Conservation (phyloP, 345 rosid genomes). For the Alliaria petiolata region DNA sequence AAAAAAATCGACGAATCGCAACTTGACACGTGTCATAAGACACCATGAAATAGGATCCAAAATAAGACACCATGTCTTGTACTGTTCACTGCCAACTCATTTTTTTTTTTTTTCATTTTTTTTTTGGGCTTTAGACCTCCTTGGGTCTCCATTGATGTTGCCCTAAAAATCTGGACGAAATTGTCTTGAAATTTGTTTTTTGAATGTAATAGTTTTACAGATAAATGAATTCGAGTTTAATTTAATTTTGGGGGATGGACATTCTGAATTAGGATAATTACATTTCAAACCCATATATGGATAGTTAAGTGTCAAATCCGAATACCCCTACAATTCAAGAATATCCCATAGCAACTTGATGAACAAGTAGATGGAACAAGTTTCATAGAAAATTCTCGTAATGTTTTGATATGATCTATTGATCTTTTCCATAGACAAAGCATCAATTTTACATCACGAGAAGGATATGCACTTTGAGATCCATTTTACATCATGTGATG, state of each 20-base stretch:
- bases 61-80: no score
- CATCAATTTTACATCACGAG: constrained; percentile 23
- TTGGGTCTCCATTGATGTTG: no score
- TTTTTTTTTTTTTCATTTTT: no score
- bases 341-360: not conserved
- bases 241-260: no score
- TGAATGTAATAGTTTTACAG: no score
- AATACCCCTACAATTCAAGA: not conserved
- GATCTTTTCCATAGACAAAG: not conserved
- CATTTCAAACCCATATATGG: not conserved
- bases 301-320: not conserved
- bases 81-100: no score
- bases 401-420: not conserved
- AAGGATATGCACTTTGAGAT: not conserved
- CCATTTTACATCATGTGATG: constrained; percentile 16
- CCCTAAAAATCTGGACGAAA: not conserved
- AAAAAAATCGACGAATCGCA: no score
- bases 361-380: not conserved
- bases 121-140: no score
- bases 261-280: not conserved
- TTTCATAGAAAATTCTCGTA: not conserved
- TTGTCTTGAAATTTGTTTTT: not conserved
- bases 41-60: no score
- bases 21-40: no score
- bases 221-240: no score